These are phyloP conservation scores for Syncephalastrum racemosum DNA, from an alignment of 371 early-diverging fungal species.

Conservation along the genomic window DNA sequence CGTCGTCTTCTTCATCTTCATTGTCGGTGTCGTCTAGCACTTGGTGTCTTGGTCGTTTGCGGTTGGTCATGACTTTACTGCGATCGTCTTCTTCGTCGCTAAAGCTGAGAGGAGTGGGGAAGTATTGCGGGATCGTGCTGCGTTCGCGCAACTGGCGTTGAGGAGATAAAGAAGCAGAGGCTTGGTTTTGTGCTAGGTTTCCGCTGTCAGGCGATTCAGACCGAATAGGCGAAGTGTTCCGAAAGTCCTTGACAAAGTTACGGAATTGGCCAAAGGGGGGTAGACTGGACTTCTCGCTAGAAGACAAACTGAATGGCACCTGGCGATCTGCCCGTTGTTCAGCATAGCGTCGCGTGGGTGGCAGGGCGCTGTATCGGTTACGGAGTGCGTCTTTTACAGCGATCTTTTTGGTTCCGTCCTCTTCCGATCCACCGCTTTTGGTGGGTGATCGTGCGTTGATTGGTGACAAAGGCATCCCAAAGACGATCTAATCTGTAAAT, in stretches of 20 bases:
- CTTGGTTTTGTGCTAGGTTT: not conserved
- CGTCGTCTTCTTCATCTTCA: slow-evolving; percentile 1
- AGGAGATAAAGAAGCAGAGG: slow-evolving; percentile 1
- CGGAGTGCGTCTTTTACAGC: not conserved
- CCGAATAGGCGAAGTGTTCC: too few relatives aligned
- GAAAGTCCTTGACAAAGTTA: too few relatives aligned
- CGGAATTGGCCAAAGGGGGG: too few relatives aligned
- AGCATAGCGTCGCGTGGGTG: slow-evolving; percentile 4
- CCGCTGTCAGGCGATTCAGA: not conserved
- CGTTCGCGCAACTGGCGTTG: slow-evolving; percentile 9
- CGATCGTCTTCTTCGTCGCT: slow-evolving; percentile 10
- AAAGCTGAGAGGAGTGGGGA: not conserved
- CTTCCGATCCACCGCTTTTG: too few relatives aligned
- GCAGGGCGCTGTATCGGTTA: not conserved
- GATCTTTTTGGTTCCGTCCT: not conserved
- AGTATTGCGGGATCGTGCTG: not conserved
- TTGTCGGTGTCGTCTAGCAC: slow-evolving; percentile 4
- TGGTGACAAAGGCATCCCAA: too few relatives aligned
- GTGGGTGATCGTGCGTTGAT: too few relatives aligned
- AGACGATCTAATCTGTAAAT: too few relatives aligned
- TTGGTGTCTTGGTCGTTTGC: slow-evolving; percentile 7
- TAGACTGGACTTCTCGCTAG: too few relatives aligned
- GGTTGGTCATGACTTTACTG: slow-evolving; percentile 1
- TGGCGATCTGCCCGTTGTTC: slow-evolving; percentile 4
- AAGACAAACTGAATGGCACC: slow-evolving; percentile 9